Conservation (phyloP, 306 rosid genomes). For the Coriaria nepalensis region DNA sequence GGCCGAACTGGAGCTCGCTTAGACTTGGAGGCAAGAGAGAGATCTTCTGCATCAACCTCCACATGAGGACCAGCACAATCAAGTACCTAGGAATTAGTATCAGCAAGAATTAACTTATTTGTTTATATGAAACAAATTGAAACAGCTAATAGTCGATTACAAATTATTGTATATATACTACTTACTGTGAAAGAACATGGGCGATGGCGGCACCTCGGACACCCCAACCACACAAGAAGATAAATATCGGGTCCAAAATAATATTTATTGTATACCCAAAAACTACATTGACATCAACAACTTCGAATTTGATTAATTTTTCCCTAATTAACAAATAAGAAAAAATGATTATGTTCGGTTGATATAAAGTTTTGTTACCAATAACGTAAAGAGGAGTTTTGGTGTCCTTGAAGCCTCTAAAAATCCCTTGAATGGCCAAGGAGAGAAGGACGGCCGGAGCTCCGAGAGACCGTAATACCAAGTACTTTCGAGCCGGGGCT, state of each 20-base stretch:
- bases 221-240: conserved; percentile 58
- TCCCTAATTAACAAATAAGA: background rate
- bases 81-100: conserved; percentile 44
- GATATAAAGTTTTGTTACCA: conserved; percentile 20
- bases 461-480: conserved; percentile 70
- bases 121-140: background rate
- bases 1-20: conserved; percentile 60
- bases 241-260: conserved; percentile 66
- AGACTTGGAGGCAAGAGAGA: conserved; percentile 64
- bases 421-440: conserved; percentile 97
- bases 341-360: background rate
- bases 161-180: background rate
- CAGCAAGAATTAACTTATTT: background rate
- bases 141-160: background rate
- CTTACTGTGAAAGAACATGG: conserved; percentile 94
- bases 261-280: conserved; percentile 57
- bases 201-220: conserved; percentile 90
- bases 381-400: conserved; percentile 86
- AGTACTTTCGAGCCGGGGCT: conserved; percentile 56
- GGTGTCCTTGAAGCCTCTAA: conserved; percentile 92
- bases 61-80: conserved; percentile 52
- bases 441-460: conserved; percentile 99
- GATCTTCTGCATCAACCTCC: conserved; percentile 42
- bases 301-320: background rate
- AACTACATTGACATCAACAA: conserved; percentile 24